Base-by-base conservation (phyloP, 192 early-diverging fungal genomes). In the Coemansia sp. region DNA sequence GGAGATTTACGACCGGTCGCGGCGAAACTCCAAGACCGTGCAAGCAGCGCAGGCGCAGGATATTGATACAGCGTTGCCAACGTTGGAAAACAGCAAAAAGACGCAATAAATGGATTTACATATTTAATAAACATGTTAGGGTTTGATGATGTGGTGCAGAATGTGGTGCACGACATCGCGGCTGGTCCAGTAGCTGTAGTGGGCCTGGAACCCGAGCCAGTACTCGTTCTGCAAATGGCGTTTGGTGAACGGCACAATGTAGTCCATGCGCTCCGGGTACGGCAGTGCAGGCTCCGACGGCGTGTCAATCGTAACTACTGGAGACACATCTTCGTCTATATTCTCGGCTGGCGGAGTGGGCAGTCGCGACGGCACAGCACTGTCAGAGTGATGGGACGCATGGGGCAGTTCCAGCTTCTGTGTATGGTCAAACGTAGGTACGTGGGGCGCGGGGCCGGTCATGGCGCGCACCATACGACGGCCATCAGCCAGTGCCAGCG, bases 31-130 rank as follows among this genome's bases (percentile, higher is more conserved):
- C 55, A 79, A 84, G 65, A 73, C 64, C 6, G 80, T 88, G 8
- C 89, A 87, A 78, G 75, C 82, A 20, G 78, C 83, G 34, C 91
- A 93, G 68, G 82, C 89, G 1, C 63, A 62, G 37, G 83, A 84
- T 22, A 85, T 89, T 36, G 88, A 91, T 42, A 47, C 58, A 11
- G 71, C 70, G 5, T 47, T 84, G 9, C 68, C 71, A 10, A 46
- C 71, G 2, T 47, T 80, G 28, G 77, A 80, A 25, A 20, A 46
- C 1, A 53, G n/a, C 34, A 67, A 74, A 42, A 69, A 69, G 52
- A 25, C 48, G 7, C 60, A 69, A 38, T 69, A 42, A 63, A 19
- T 34, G 6, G 0, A 34, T 34, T 8, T 34, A 34, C 0, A 25
- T 6, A 34, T 8, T 34, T 34, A 34, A 34, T 8, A 34, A 34